phyloP scores from a whole-genome alignment of 2,329 filamentous ascomycete species.

The Aspergillus candidus region DNA sequence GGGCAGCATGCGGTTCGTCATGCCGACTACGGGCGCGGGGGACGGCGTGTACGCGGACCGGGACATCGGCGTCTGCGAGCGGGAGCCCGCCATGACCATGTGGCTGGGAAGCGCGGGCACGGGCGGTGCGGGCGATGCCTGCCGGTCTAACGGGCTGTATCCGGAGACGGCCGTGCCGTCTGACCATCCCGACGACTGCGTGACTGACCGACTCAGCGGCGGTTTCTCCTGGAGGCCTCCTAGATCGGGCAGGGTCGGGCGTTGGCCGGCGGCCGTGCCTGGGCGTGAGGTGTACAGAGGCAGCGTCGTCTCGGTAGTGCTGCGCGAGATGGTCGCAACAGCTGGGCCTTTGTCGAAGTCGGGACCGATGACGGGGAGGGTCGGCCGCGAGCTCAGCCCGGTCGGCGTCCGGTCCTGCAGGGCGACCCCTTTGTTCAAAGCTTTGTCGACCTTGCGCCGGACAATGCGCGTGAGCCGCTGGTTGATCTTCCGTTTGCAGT shows the following conservation, averaged over 20 bases:
- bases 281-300: conserved; percentile 58
- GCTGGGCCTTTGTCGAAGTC: conserved; percentile 35
- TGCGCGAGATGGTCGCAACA: conserved; percentile 26
- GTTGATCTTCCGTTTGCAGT: conserved; percentile 90
- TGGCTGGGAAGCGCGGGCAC: conserved; percentile 26
- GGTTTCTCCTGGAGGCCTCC: conserved; percentile 35
- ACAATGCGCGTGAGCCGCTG: conserved; percentile 78
- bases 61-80: conserved; percentile 12
- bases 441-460: conserved; percentile 78
- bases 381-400: conserved; percentile 41
- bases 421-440: conserved; percentile 67
- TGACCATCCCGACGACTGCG: conserved; percentile 48
- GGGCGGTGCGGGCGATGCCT: conserved; percentile 23
- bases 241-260: conserved; percentile 38
- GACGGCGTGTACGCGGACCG: neutral
- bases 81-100: conserved; percentile 20
- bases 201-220: conserved; percentile 38
- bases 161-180: conserved; percentile 29
- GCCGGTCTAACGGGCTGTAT: conserved; percentile 32
- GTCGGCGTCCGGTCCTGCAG: conserved; percentile 49
- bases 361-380: conserved; percentile 57
- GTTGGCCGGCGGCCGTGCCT: conserved; percentile 42
- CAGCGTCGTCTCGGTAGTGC: conserved; percentile 56
- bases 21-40: too few relatives aligned
- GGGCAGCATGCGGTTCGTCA: conserved; percentile 3